Evolutionary conservation across 2,329 filamentous ascomycete genomes (phyloP), one percentile per base, ranked within the genome.

Genomic region (Fusarium austroafricanum): DNA sequence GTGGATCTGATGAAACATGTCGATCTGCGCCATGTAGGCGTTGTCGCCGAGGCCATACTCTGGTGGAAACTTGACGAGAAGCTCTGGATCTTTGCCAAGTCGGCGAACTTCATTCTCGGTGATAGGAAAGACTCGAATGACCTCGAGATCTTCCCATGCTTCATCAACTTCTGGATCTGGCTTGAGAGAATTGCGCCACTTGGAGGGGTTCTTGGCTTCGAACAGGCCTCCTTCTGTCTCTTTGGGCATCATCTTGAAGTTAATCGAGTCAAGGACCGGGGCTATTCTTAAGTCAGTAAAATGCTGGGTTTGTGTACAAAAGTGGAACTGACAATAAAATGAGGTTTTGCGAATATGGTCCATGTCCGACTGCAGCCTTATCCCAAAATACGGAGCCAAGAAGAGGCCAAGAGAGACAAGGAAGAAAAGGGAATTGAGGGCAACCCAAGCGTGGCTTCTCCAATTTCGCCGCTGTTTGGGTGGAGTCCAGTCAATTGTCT

Each of bases 1-100:
- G n/a, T 51, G 57, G 10, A 60, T 51, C 9, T 60, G 57, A 21
- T 60, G 57, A 2, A 60, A 60, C 54, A 60, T 59, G 2, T 60
- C 57, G 9, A 60, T 60, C 5, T 60, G 57, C 0, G 23, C 57
- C 57, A 60, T 59, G 7, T 59, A 60, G 1, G 57, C 57, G 11
- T 60, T 39, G 2, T 51, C 53, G 1, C 57, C 57, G 6, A 60
- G 57, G 0, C 53, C 57, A 37, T 60, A 59, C 4, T 60, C 18
- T 4, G n/a, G n/a, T 0, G 57, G 57, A 18, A 60, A 60, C n/a
- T 59, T 60, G 26, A 59, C 53, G 6, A 60, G 37, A 10, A 60
- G 54, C 14, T 60, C 57, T 17, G 57, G 57, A 8, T 60, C 53
- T 21, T 59, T 60, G 10, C 53, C 53, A 1, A 60, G 38, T 28